Percentiles rank a stretch among this genome's conserved stretches.
Conservation (phyloP, 2,329 filamentous ascomycete genomes). For the Endoconidiophora laricicola region DNA sequence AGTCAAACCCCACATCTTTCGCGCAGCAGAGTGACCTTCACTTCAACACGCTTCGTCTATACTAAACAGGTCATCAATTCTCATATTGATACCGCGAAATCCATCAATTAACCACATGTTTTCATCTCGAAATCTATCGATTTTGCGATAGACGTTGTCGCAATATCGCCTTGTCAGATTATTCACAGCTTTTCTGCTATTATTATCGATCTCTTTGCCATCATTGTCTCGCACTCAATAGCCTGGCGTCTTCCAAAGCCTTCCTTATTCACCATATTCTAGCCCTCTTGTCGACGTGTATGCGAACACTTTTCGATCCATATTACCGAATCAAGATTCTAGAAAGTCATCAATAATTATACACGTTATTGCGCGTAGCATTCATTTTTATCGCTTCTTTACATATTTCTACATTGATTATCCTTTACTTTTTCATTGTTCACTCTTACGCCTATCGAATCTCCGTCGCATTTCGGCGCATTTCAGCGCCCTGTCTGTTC, state of each 20-base stretch:
- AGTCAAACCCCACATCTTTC: constrained; percentile 5
- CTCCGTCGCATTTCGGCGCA: constrained; percentile 8
- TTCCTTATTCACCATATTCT: background rate
- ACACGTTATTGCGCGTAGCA: no score
- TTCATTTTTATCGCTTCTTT: background rate
- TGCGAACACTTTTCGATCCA: constrained; percentile 3
- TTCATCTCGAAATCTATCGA: background rate
- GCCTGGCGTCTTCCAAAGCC: constrained; percentile 3
- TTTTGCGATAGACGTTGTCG: background rate
- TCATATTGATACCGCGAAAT: no score
- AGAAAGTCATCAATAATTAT: no score
- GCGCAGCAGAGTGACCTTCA: constrained; percentile 4
- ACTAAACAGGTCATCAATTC: background rate
- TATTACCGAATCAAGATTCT: background rate
- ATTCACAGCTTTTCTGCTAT: background rate
- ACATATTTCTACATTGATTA: background rate
- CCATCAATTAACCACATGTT: no score
- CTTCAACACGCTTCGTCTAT: constrained; percentile 1
- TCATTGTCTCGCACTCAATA: background rate
- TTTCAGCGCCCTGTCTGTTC: constrained; percentile 6
- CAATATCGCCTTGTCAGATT: background rate
- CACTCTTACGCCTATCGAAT: constrained; percentile 7
- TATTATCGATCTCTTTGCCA: background rate
- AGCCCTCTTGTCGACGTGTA: constrained; percentile 4
- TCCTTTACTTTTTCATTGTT: background rate